Percentiles rank a stretch among this genome's conserved stretches.
These are phyloP conservation scores for Casuarina glauca DNA, from an alignment of 306 rosid genomes.

Conservation along the genomic window DNA sequence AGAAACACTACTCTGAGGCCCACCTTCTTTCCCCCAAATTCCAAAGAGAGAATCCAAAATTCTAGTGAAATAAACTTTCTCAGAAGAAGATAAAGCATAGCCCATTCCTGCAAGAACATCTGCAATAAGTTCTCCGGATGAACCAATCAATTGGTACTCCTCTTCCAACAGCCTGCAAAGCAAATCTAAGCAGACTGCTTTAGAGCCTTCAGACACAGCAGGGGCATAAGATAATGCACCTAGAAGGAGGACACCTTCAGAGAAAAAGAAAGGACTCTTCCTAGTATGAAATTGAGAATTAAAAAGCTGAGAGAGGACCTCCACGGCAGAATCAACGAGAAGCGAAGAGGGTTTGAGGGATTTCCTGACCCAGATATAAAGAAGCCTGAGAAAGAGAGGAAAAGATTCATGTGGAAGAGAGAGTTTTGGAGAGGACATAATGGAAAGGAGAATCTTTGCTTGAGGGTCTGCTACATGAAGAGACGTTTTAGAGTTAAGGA, in stretches of 20 bases:
- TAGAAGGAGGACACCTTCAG: constrained; percentile 57
- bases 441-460: constrained; percentile 62
- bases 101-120: constrained; percentile 81
- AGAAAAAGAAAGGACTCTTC: constrained; percentile 39
- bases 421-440: constrained; percentile 49
- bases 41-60: constrained; percentile 59
- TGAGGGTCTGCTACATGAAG: constrained; percentile 88
- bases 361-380: constrained; percentile 80
- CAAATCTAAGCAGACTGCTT: constrained; percentile 53
- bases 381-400: constrained; percentile 58
- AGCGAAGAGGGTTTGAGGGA: constrained; percentile 50
- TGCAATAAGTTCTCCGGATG: constrained; percentile 44
- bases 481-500: constrained; percentile 60
- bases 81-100: constrained; percentile 73
- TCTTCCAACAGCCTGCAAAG: constrained; percentile 40
- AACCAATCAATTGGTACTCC: constrained; percentile 42
- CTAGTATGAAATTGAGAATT: constrained; percentile 35
- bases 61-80: constrained; percentile 40
- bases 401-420: constrained; percentile 53
- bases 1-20: constrained; percentile 49
- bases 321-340: constrained; percentile 52
- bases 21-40: constrained; percentile 59
- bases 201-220: constrained; percentile 50
- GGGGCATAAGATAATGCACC: constrained; percentile 61
- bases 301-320: constrained; percentile 35